Base-by-base conservation (phyloP, 2,329 filamentous ascomycete genomes). In the Xylaria polymorpha region DNA sequence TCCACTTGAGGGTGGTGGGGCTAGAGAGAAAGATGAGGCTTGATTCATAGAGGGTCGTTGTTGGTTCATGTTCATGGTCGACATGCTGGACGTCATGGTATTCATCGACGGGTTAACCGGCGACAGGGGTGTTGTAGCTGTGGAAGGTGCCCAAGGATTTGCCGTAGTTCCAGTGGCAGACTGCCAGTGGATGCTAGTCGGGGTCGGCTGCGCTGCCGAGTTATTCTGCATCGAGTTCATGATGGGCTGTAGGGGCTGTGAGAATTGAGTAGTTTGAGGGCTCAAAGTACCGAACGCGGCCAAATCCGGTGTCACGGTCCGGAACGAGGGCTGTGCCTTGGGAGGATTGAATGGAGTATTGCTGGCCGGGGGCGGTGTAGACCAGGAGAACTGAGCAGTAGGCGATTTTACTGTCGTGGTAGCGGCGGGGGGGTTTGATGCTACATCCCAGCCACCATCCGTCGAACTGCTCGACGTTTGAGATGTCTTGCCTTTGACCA, bases 401-500 rank as follows among this genome's bases (percentile, higher is more conserved):
- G 80, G 74, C 3, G 83, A 80, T 29, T 81, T 78, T 2, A 81
- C 68, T 4, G 76, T 72, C 1, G 80, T 72, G 4, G 80, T 76
- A 12, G 81, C 77, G 20, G 77, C 72, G 10, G 82, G 78, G 63
- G 73, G 51, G 18, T 72, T 64, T 48, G 76, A 69, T 15, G 69
- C n/a, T 4, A 72, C 69, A 59, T 88, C 87, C 87, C 87, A 90
- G 64, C 85, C 83, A 0, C 81, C 77, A 71, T 86, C 83, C 75
- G 83, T 79, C 0, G 83, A 77, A 44, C 81, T 81, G 22, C 76
- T 75, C 66, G 74, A 67, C 77, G 80, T 35, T 77, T 74, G 55
- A 74, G 80, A 81, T 56, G 85, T 83, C 65, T 88, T 89, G 9
- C 95, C 95, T 76, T 97, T 94, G 61, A 99, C 94, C 2, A 99